Base-by-base conservation (phyloP, 306 rosid species). In the Canavalia gladiata region DNA sequence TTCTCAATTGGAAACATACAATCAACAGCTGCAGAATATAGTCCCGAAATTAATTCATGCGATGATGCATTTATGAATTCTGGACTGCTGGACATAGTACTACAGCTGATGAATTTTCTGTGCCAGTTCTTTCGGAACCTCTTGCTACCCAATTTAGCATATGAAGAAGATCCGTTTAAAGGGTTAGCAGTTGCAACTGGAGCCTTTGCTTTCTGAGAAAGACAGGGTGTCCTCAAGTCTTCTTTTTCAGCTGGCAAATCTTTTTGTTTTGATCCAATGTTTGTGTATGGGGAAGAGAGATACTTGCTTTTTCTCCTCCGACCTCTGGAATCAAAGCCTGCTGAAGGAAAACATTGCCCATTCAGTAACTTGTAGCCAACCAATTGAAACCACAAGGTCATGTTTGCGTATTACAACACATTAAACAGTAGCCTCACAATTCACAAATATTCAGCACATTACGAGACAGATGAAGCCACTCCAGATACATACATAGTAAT, bases 281-380 rank as follows among this genome's bases (percentile, higher is more conserved):
- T 88, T 72, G 90, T 60, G 69, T 90, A 93, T 4, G 97, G 99
- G 75, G 80, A 92, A 80, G 97, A 92, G 77, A 96, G 82, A 82
- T 92, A 96, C 89, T 88, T 90, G 68, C 98, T 96, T 83, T 87
- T 92, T 82, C 86, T 92, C 81, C 86, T 93, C 87, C 99, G 81
- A 75, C 77, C 93, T 76, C 97, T 84, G 1, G 89, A 87, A 45
- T 93, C 89, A 46, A 71, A 42, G 41, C 91, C 91, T 50, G 66
- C 74, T 66, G 63, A 68, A 76, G 37, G 6, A 45, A 76, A 58
- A 52, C 10, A 66, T 12, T 45, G 10, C 51, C 25, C 43, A 81
- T 68, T 81, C 75, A 81, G 71, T 28, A 78, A 34, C 68, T 10
- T 25, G 72, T 13, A 67, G 68, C 58, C 10, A 47, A 51, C 50